Conservation (phyloP, 129 eudicot genomes). For the Tagetes patula region DNA sequence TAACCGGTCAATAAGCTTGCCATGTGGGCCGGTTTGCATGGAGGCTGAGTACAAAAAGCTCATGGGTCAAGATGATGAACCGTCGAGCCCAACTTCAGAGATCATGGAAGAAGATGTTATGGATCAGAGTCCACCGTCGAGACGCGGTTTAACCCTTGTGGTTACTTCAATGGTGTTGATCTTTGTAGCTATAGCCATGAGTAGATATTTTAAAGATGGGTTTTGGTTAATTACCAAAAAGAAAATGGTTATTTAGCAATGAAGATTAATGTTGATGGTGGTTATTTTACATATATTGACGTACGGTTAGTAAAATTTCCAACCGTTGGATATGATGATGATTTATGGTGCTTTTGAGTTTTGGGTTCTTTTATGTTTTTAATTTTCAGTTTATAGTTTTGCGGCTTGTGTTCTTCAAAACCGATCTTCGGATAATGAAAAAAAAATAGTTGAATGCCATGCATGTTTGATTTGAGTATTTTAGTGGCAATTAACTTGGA, state of each 20-base stretch:
- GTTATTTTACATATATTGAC: too few relatives aligned
- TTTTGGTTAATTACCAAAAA: conserved; percentile 31
- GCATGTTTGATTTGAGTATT: background rate
- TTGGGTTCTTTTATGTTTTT: conserved; percentile 2
- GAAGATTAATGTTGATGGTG: conserved; percentile 3
- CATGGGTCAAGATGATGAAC: conserved; percentile 34
- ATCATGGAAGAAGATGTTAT: conserved; percentile 30
- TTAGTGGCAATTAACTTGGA: background rate
- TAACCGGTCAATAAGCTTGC: conserved; percentile 38
- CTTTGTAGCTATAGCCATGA: conserved; percentile 31
- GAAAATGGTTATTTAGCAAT: conserved; percentile 15
- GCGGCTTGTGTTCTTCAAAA: conserved; percentile 16
- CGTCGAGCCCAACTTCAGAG: conserved; percentile 40
- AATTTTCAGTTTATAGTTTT: conserved; percentile 14
- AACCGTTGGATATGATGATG: background rate
- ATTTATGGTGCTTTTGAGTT: conserved; percentile 11
- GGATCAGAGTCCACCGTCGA: conserved; percentile 31
- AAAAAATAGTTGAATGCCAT: conserved; percentile 16
- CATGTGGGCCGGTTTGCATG: conserved; percentile 38
- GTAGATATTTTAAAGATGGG: conserved; percentile 33
- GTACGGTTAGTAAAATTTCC: too few relatives aligned
- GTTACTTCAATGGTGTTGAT: conserved; percentile 33
- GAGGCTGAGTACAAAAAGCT: conserved; percentile 37
- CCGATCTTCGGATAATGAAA: conserved; percentile 20
- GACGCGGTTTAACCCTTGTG: conserved; percentile 17